These are phyloP conservation scores for Nicotiana obtusifolia DNA, from an alignment of 257 asterid genomes.

Conservation along the genomic window DNA sequence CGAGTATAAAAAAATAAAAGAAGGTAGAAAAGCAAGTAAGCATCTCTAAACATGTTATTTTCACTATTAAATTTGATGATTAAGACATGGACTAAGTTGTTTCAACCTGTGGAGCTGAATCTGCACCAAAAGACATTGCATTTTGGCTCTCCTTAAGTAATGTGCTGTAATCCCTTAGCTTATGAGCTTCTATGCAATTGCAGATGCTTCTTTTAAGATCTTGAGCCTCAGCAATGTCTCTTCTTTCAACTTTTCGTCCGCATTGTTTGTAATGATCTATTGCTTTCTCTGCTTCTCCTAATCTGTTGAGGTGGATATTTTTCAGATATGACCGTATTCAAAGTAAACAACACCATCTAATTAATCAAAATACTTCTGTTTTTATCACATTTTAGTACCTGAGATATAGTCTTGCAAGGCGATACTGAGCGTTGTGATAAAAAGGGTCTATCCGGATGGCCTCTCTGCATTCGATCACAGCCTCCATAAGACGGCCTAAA, in stretches of 20 bases:
- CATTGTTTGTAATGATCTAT: slow-evolving; percentile 36
- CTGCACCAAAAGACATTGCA: slow-evolving; percentile 47
- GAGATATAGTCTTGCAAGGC: slow-evolving; percentile 48
- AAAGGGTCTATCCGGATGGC: slow-evolving; percentile 44
- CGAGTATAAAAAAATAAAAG: neutral
- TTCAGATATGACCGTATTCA: too few relatives aligned
- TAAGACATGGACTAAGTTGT: neutral
- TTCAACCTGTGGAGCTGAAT: slow-evolving; percentile 54
- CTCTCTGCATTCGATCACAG: slow-evolving; percentile 40
- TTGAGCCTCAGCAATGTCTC: slow-evolving; percentile 39
- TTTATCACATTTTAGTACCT: slow-evolving; percentile 24
- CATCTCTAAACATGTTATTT: neutral
- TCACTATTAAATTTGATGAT: neutral
- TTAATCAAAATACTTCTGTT: neutral
- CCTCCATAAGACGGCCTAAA: slow-evolving; percentile 49
- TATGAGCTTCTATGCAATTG: slow-evolving; percentile 30
- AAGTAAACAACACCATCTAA: neutral
- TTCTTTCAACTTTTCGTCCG: slow-evolving; percentile 32
- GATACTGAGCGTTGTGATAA: slow-evolving; percentile 49
- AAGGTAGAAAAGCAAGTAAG: neutral
- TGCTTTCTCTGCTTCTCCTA: slow-evolving; percentile 58
- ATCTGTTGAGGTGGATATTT: slow-evolving; percentile 23
- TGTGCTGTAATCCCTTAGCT: slow-evolving; percentile 36
- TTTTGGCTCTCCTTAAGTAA: slow-evolving; percentile 27
- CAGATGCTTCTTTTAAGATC: slow-evolving; percentile 27